Conservation (phyloP, 805 yeast species). For the Geotrichum ghanense region DNA sequence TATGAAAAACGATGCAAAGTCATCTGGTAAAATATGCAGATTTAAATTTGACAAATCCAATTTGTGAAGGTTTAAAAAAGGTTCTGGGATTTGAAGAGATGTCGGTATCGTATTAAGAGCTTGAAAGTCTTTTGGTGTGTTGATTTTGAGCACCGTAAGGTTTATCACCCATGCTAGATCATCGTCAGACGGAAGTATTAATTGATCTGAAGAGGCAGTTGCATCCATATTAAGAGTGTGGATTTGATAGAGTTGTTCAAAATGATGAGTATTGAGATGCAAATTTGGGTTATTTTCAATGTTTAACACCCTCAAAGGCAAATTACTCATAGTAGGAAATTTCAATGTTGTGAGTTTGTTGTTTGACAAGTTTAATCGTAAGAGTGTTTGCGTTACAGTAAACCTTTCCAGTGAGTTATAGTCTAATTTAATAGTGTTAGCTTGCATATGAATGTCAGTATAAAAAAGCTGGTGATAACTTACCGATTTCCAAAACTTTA, state of each 20-base stretch:
- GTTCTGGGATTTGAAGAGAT: conserved; percentile 12
- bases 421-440: conserved; percentile 12
- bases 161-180: conserved; percentile 17
- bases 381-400: conserved; percentile 14
- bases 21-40: conserved; percentile 17
- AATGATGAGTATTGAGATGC: background rate
- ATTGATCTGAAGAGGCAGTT: background rate
- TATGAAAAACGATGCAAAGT: conserved; percentile 16
- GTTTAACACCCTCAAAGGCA: background rate
- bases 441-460: conserved; percentile 16
- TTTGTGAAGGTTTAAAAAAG: conserved; percentile 22
- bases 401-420: conserved; percentile 16
- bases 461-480: conserved; percentile 28
- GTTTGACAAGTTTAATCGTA: conserved; percentile 9
- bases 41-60: conserved; percentile 22
- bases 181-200: background rate
- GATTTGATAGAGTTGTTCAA: background rate
- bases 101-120: conserved; percentile 26
- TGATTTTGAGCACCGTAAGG: conserved; percentile 19
- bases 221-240: conserved; percentile 4
- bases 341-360: conserved; percentile 28
- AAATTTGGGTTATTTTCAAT: conserved; percentile 1
- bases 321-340: conserved; percentile 23
- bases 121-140: conserved; percentile 18
- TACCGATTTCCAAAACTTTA: conserved; percentile 19